Evolutionary conservation across 176 grass and related monocot genomes (phyloP).

Genomic region (Carex cristatella): DNA sequence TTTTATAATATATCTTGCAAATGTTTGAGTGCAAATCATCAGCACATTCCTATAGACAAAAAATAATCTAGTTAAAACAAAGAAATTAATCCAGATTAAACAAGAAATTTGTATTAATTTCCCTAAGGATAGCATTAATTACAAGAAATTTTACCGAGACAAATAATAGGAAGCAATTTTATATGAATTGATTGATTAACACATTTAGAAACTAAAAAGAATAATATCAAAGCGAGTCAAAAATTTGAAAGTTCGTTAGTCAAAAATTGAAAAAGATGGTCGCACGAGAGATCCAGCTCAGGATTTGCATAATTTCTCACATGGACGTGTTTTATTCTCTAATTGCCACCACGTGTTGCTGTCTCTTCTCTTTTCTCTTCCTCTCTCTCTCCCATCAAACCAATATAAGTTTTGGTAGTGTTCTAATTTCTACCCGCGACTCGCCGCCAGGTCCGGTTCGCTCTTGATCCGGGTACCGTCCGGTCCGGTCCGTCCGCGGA

Average conservation of each 20-base stretch:
- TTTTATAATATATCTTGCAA: neutral
- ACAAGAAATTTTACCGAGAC: neutral
- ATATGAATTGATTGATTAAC: neutral
- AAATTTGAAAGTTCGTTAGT: slow-evolving; percentile 14
- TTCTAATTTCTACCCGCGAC: too few species aligned
- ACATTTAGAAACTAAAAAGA: neutral
- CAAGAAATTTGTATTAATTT: neutral
- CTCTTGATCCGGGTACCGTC: too few species aligned
- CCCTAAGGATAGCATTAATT: neutral
- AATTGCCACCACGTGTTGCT: slow-evolving; percentile 23
- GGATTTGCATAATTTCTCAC: slow-evolving; percentile 18
- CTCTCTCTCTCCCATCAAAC: neutral
- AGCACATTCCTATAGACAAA: neutral
- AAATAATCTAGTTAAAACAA: neutral
- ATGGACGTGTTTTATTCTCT: slow-evolving; percentile 19
- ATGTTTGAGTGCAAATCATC: neutral
- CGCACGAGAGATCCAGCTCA: slow-evolving; percentile 22
- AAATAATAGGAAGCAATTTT: neutral
- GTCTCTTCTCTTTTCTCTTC: neutral
- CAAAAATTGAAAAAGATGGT: slow-evolving; percentile 18
- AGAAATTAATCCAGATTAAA: neutral
- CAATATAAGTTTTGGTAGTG: neutral
- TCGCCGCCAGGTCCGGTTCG: too few species aligned
- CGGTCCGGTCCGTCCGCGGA: too few species aligned
- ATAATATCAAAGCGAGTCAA: neutral